Evolutionary conservation across 805 yeast genomes (phyloP).

Genomic region (Ogataea wickerhamii): DNA sequence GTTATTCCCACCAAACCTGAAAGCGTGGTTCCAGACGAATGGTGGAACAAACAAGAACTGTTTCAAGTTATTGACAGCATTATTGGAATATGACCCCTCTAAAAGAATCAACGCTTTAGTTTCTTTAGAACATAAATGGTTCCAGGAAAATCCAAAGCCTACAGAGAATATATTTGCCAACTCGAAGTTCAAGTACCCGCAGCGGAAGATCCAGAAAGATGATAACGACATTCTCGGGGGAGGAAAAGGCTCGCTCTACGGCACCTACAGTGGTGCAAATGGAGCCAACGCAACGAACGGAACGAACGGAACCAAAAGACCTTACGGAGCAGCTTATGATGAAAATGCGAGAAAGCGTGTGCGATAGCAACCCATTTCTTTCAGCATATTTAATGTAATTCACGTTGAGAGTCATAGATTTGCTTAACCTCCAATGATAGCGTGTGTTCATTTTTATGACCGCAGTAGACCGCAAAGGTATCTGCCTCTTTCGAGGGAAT

Average conservation of each 20-base stretch:
- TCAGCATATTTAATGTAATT: no score
- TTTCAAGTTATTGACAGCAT: constrained; percentile 54
- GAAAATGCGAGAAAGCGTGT: constrained; percentile 7
- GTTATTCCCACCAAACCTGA: constrained; percentile 63
- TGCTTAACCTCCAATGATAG: constrained; percentile 12
- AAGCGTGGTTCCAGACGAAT: constrained; percentile 81
- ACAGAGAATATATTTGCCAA: constrained; percentile 78
- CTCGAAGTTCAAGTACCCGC: constrained; percentile 71
- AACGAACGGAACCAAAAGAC: constrained; percentile 13
- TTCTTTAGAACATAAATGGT: constrained; percentile 76
- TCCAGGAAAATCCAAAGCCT: constrained; percentile 65
- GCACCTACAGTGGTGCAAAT: constrained; percentile 19
- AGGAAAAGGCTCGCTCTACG: constrained; percentile 24
- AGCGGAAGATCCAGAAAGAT: constrained; percentile 80
- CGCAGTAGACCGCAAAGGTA: constrained; percentile 18
- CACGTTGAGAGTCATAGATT: not conserved
- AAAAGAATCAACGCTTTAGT: constrained; percentile 72
- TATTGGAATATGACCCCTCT: constrained; percentile 82
- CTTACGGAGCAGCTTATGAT: constrained; percentile 13
- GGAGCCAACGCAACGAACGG: no score
- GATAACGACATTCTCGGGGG: constrained; percentile 66
- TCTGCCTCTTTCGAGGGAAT: constrained; percentile 44
- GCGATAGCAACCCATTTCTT: constrained; percentile 1
- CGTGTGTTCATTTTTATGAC: constrained; percentile 14
- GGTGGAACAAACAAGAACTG: constrained; percentile 74